Percentiles rank a stretch among this genome's conserved stretches.
Conservation (phyloP, 164 flowering plant genomes). For the Berberis thunbergii region DNA sequence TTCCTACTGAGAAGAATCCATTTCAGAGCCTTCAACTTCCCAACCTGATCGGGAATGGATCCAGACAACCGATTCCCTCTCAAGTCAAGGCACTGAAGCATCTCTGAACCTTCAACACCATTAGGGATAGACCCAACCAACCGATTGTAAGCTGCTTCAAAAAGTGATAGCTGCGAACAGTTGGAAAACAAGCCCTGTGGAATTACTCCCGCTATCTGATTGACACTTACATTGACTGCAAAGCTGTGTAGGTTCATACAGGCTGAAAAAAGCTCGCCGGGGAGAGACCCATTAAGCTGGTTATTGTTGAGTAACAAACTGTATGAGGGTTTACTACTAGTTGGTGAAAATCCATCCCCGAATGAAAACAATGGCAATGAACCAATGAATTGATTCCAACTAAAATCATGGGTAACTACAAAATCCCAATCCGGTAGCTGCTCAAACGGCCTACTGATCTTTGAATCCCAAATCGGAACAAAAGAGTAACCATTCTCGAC, state of each 20-base stretch:
- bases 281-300: slow-evolving; percentile 40
- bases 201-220: slow-evolving; percentile 35
- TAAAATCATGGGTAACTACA: slow-evolving; percentile 45
- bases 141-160: slow-evolving; percentile 56
- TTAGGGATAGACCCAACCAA: slow-evolving; percentile 37
- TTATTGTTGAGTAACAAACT: slow-evolving; percentile 43
- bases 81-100: slow-evolving; percentile 44
- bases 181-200: slow-evolving; percentile 17
- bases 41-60: slow-evolving; percentile 38
- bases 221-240: slow-evolving; percentile 45
- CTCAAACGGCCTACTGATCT: slow-evolving; percentile 11
- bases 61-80: slow-evolving; percentile 50
- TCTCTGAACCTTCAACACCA: slow-evolving; percentile 24
- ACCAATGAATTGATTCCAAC: slow-evolving; percentile 48
- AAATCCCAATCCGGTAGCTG: slow-evolving; percentile 5
- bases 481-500: slow-evolving; percentile 8
- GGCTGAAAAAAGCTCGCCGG: slow-evolving; percentile 23
- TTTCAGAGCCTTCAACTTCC: slow-evolving; percentile 26
- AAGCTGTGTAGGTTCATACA: slow-evolving; percentile 30
- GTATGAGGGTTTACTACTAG: slow-evolving; percentile 19
- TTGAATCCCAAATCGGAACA: slow-evolving; percentile 15
- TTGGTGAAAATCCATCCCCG: slow-evolving; percentile 22
- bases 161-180: slow-evolving; percentile 31
- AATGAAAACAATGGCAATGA: slow-evolving; percentile 33
- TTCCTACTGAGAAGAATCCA: slow-evolving; percentile 46